These are phyloP conservation scores for Marchantia polymorpha DNA, from an alignment of 225 moss, liverwort and hornwort species.

Conservation along the genomic window DNA sequence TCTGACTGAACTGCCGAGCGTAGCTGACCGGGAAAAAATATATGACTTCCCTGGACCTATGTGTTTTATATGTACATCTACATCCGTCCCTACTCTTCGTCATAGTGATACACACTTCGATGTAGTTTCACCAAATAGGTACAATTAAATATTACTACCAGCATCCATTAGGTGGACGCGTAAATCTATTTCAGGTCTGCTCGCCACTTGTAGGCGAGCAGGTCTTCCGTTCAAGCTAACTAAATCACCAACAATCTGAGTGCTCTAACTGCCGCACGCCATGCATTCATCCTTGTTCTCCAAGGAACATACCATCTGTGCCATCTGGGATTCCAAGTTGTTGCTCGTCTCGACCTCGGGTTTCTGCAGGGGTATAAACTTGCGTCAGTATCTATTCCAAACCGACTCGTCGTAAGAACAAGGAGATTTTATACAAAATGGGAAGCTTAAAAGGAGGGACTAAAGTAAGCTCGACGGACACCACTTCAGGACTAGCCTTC, in stretches of 20 bases:
- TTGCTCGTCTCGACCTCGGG: background rate
- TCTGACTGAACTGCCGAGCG: background rate
- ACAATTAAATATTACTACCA: background rate
- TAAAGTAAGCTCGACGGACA: background rate
- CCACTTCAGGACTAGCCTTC: background rate
- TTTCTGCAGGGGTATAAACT: background rate
- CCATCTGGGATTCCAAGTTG: slow-evolving; percentile 44
- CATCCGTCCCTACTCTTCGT: background rate
- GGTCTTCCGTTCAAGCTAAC: background rate
- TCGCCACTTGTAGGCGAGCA: background rate
- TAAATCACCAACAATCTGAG: background rate
- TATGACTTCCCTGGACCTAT: background rate
- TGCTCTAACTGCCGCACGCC: slow-evolving; percentile 58
- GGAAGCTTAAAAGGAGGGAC: too few relatives aligned
- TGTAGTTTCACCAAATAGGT: background rate
- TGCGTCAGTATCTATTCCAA: too few relatives aligned
- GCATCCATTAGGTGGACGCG: background rate
- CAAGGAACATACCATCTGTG: slow-evolving; percentile 73
- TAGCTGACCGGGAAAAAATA: background rate
- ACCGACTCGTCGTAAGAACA: background rate
- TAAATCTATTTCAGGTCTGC: background rate
- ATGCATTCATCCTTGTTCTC: slow-evolving; percentile 82
- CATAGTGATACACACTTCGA: background rate
- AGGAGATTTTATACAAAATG: too few relatives aligned
- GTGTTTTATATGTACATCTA: background rate